Percentiles rank a stretch among this genome's conserved stretches.
phyloP scores from a whole-genome alignment of 2,329 filamentous ascomycete species.

The Penicillium sp. region DNA sequence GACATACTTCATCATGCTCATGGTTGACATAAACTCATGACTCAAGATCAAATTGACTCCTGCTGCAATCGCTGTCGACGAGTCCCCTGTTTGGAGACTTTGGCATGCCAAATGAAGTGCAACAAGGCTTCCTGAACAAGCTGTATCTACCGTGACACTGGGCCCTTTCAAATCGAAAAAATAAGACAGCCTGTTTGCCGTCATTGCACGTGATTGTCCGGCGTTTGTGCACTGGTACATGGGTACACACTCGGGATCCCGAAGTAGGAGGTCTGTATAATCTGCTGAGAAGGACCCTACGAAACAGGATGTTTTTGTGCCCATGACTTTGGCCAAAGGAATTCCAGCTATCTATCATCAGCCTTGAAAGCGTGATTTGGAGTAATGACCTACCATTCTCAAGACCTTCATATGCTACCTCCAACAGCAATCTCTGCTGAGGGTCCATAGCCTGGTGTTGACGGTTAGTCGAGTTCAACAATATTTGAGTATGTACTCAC shows the following conservation, averaged over 20 bases:
- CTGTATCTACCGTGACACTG: constrained; percentile 36
- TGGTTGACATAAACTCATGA: constrained; percentile 30
- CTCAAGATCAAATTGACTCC: constrained; percentile 29
- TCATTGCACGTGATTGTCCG: constrained; percentile 29
- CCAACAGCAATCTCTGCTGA: constrained; percentile 32
- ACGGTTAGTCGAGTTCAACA: neutral
- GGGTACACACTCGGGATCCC: constrained; percentile 30
- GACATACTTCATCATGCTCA: constrained; percentile 23
- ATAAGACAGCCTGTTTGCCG: constrained; percentile 33
- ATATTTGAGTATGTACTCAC: constrained; percentile 10
- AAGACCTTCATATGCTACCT: constrained; percentile 31
- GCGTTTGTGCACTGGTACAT: constrained; percentile 31
- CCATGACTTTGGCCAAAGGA: constrained; percentile 24
- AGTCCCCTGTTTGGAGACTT: constrained; percentile 25
- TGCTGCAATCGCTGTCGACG: constrained; percentile 25
- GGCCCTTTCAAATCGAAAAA: constrained; percentile 38
- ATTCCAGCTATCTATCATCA: constrained; percentile 28
- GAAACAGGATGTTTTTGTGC: constrained; percentile 32
- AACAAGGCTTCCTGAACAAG: constrained; percentile 33
- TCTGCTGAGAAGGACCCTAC: constrained; percentile 32
- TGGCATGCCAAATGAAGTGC: constrained; percentile 38
- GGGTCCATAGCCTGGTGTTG: constrained; percentile 29
- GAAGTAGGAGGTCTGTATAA: constrained; percentile 31
- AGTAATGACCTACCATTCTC: constrained; percentile 26
- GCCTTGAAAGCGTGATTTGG: neutral